Base-by-base conservation (phyloP, 805 yeast genomes). In the Ogataea corticis region DNA sequence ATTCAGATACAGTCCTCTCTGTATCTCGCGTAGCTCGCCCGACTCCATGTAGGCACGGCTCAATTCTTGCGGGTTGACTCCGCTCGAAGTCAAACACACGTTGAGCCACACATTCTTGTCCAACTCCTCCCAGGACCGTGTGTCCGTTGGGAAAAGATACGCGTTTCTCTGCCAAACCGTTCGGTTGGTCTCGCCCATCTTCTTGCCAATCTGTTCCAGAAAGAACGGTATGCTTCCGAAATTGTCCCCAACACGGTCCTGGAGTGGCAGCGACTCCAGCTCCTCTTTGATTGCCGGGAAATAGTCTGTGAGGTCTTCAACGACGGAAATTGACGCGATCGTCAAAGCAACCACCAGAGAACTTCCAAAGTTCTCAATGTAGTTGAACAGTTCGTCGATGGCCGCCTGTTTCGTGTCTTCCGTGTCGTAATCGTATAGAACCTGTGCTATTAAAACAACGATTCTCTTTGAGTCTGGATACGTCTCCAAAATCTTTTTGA, bases 381-480 rank as follows among this genome's bases (percentile, higher is more conserved):
- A 80, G 18, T 76, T 73, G 54, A 86, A 84, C 35, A 92, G 66
- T 62, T 89, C 96, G 55, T 90, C 96, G 38, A 87, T 59, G 0
- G 97, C 96, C 1, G 90, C 91, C 51, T 82, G 85, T 47, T 80
- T 83, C 1, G 94, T 81, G 4, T 86, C 94, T n/a, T 77, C 80
- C 0, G 81, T 77, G n/a, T 81, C 85, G 45, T 79, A 78, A 2
- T 88, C 87, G 68, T 84, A 85, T 40, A 94, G 70, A 0, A 91
- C 85, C 59, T 90, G 96, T 0, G 94, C 80, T 16, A 88, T 75
- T 23, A 92, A 66, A 6, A 84, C 78, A 13, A 88, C 81, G n/a
- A 89, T 73, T 49, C 83, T 76, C 51, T 77, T 80, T 4, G 85
- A 79, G 39, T 79, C 81, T 4, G 78, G 76, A 18, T 83, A 75